phyloP scores from a whole-genome alignment of 192 early-diverging fungal genomes.

The Coemansia biformis region DNA sequence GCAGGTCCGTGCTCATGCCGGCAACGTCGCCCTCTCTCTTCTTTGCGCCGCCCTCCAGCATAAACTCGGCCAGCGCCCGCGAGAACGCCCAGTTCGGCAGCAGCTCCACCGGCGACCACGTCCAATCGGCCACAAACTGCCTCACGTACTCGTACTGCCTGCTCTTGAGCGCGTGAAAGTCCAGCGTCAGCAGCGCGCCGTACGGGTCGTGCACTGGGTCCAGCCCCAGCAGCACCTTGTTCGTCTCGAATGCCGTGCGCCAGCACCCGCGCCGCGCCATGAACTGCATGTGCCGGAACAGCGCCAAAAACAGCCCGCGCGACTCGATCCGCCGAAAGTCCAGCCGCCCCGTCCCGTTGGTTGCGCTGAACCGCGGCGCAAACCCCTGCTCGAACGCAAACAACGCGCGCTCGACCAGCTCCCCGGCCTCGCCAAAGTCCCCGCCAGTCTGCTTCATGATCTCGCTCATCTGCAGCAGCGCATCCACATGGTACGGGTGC shows the following conservation, averaged over 20 bases:
- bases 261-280: slow-evolving; percentile 86
- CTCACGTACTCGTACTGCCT: slow-evolving; percentile 63
- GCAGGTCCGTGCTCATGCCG: slow-evolving; percentile 34
- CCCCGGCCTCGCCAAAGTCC: slow-evolving; percentile 71
- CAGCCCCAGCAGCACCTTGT: slow-evolving; percentile 68
- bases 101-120: slow-evolving; percentile 33
- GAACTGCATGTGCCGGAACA: slow-evolving; percentile 82
- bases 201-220: slow-evolving; percentile 76
- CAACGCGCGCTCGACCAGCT: slow-evolving; percentile 85
- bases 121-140: slow-evolving; percentile 45
- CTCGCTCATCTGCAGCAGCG: slow-evolving; percentile 78
- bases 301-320: slow-evolving; percentile 72
- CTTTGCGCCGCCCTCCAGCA: slow-evolving; percentile 54
- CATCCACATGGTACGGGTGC: slow-evolving; percentile 87
- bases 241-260: slow-evolving; percentile 87
- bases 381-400: slow-evolving; percentile 80
- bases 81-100: slow-evolving; percentile 74
- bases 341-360: slow-evolving; percentile 60
- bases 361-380: slow-evolving; percentile 69
- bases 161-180: slow-evolving; percentile 79
- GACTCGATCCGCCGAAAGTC: slow-evolving; percentile 73
- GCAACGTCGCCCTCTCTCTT: too few relatives aligned
- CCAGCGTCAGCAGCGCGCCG: slow-evolving; percentile 69
- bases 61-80: slow-evolving; percentile 69
- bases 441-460: slow-evolving; percentile 77